Evolutionary conservation across 2,329 filamentous ascomycete genomes (phyloP), one percentile per base, ranked within the genome.

Genomic region (Chrysoporthe cubensis): DNA sequence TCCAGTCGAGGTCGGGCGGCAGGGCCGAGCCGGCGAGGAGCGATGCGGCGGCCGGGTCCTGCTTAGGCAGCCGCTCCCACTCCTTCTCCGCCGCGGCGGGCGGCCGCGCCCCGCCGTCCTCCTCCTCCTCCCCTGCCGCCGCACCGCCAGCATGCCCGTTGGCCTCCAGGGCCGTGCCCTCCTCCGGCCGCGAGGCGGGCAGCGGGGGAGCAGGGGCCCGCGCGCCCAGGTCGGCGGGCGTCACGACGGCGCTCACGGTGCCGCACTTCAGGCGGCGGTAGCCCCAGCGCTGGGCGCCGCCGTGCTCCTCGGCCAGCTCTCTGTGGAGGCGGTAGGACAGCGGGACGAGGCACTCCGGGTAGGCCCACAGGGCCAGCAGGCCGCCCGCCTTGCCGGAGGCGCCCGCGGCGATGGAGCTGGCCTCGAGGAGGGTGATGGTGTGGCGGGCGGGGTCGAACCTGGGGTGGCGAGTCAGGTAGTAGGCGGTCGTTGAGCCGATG

Each of bases 311-410:
- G n/a, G 95, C 92, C 14, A 99, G 84, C 74, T 97, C 88, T 44
- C 88, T 87, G 75, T 98, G 96, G 18, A 98, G 83, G 60, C 85
- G 86, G 79, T 94, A 98, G 67, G 92, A 96, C 54, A 98, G 82
- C 0, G 92, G 92, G 0, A 97, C 95, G 50, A 98, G 88, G 74
- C 87, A 90, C 67, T 83, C 84, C 0, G 96, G 96, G 75, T 97
- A 97, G 0, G 95, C 96, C 94, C 95, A 98, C 18, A 94, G 83
- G 0, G 90, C 96, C 32, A 99, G 85, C 4, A 99, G 84, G 1
- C 96, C 96, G 18, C 96, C 96, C 0, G 96, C 95, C 80, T 97
- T 98, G 52, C 96, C 96, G 9, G 94, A 97, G 48, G 96, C 95
- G 34, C 92, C 95, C n/a, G 93, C 88, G 7, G 96, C 96, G 71